phyloP scores from a whole-genome alignment of 2,329 filamentous ascomycete genomes.

The Penicillium sp. region DNA sequence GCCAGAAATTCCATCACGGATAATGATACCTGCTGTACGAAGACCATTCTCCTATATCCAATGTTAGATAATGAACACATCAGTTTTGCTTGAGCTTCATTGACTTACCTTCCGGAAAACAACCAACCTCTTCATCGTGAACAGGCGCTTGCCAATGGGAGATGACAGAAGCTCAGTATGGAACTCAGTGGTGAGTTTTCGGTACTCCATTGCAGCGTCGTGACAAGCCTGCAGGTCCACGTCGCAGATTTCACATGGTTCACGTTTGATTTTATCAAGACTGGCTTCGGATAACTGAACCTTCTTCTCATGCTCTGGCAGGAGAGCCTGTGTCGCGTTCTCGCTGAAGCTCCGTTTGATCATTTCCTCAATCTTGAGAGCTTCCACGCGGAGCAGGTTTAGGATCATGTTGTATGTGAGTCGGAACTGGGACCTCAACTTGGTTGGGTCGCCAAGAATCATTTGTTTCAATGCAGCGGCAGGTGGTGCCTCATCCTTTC shows the following conservation, averaged over 20 bases:
- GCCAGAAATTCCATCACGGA: constrained; percentile 71
- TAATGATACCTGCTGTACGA: constrained; percentile 76
- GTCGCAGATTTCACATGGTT: constrained; percentile 81
- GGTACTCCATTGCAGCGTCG: constrained; percentile 76
- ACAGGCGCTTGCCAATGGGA: constrained; percentile 79
- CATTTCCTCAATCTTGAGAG: constrained; percentile 99
- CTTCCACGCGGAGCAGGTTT: constrained; percentile 90
- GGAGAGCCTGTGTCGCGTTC: constrained; percentile 89
- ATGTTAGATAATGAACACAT: constrained; percentile 19
- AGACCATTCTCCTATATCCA: constrained; percentile 65
- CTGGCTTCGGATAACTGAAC: constrained; percentile 91
- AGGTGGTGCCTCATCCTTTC: constrained; percentile 83
- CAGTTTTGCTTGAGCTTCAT: neutral
- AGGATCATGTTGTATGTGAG: constrained; percentile 99
- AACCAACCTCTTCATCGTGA: constrained; percentile 72
- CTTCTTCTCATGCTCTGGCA: constrained; percentile 94
- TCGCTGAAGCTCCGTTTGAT: constrained; percentile 99
- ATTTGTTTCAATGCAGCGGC: constrained; percentile 82
- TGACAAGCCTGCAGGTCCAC: constrained; percentile 78
- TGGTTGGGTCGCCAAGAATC: constrained; percentile 94
- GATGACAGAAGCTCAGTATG: constrained; percentile 76
- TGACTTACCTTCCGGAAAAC: constrained; percentile 68
- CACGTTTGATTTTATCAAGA: constrained; percentile 84
- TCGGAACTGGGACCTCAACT: constrained; percentile 92
- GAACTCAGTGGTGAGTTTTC: constrained; percentile 76